Evolutionary conservation across 2,329 filamentous ascomycete species (phyloP), one percentile per base, ranked within the genome.

Genomic region (Neonectria ditissima): DNA sequence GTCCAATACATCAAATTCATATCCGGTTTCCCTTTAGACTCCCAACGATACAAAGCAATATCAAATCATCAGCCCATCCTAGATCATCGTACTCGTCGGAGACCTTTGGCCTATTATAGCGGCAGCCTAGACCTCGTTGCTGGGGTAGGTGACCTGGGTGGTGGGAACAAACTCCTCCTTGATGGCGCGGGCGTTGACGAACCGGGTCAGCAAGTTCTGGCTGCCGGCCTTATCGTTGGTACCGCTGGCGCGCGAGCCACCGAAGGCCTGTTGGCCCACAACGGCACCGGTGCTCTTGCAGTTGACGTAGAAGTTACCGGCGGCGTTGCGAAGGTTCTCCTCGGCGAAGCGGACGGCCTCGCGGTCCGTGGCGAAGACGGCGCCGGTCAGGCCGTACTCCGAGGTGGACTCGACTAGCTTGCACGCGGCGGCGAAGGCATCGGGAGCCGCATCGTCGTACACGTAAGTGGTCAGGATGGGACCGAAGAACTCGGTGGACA

Each of bases 291-390:
- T 92, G 78, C 87, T 90, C 86, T 94, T 94, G 83, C 90, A 92
- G 82, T 94, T 95, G 80, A 95, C 85, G 81, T 95, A 95, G 77
- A 94, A 94, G 82, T 95, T 95, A 44, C 92, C 92, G 0, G 92
- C 92, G 0, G 90, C 82, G 75, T 94, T 89, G 68, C 91, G 84
- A 56, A 95, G 83, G 65, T 84, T 86, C 70, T 93, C 87, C 78
- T 94, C 91, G 0, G 91, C 92, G 59, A 84, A 84, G 24, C 89
- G 85, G 63, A 94, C 81, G 14, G 85, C 89, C 50, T 84, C 79
- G 43, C 92, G 83, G 78, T 94, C 91, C 59, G 84, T 80, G 10
- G 92, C 91, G 77, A 95, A 95, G 58, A 95, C 83, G 62, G 91
- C 86, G 11, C 92, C 92, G 0, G 92, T 95, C 57, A 95, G 83